Conservation (phyloP, 2,329 filamentous ascomycete species). For the Colletotrichum camelliae region DNA sequence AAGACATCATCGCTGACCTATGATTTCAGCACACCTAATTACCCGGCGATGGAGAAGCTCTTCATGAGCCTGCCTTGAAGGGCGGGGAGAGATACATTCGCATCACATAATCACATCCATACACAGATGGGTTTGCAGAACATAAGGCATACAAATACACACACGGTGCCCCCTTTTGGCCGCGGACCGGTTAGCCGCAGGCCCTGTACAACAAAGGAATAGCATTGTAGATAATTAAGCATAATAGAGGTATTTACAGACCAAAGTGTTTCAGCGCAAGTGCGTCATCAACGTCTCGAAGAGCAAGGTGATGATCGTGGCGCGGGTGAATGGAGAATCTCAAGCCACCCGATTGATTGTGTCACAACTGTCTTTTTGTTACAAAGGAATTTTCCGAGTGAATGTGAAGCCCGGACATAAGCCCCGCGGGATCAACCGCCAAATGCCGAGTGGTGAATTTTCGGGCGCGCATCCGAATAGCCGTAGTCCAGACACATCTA, state of each 20-base stretch:
- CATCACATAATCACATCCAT: background rate
- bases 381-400: background rate
- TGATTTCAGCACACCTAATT: conserved; percentile 20
- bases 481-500: background rate
- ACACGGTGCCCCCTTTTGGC: background rate
- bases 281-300: background rate
- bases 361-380: background rate
- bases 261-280: background rate
- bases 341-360: background rate
- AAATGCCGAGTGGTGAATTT: background rate
- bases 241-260: conserved; percentile 18
- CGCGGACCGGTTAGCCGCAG: background rate
- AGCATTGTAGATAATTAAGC: conserved; percentile 14
- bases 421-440: background rate
- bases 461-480: background rate
- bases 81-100: background rate
- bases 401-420: background rate
- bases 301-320: background rate
- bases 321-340: background rate
- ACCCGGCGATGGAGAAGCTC: conserved; percentile 20
- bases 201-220: background rate
- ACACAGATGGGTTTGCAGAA: background rate
- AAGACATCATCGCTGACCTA: background rate
- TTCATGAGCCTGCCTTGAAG: conserved; percentile 21
- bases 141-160: background rate